Base-by-base conservation (phyloP, 345 rosid genomes). In the Lumnitzera racemosa region DNA sequence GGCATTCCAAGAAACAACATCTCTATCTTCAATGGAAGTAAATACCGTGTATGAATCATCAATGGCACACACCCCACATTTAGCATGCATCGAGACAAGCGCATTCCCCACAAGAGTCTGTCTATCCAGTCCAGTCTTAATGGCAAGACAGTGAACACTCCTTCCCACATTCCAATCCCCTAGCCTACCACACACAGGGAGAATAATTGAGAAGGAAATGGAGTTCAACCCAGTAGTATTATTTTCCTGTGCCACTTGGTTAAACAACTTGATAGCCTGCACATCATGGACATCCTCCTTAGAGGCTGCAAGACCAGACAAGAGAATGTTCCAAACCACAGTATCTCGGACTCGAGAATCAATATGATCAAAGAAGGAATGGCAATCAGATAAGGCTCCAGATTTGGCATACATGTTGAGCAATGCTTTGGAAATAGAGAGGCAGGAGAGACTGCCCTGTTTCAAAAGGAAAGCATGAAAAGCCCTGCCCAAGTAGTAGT, bases 1-100 rank as follows among this genome's bases (percentile, higher is more conserved):
- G 46, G 96, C 94, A 76, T 90, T 88, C 96, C 96, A 88, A 2
- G 97, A 86, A 61, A 90, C 80, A 15, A 86, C 89, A 61, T 90
- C 97, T 72, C 82, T 88, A 55, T 81, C 76, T 66, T 27, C 36
- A 57, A 88, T 85, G 67, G 75, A 62, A 62, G 67, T 55, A 74
- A 88, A 90, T 53, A 76, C 85, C 58, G 81, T 59, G 53, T 62
- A 74, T 6, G 96, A 86, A 73, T 88, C 83, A 14, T 61, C 62
- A 6, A 24, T 47, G 13, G 83, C 80, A 59, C 67, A 50, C 54
- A 36, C 10, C 7, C 96, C 79, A 50, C 79, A 78, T 77, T 90
- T 90, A 15, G 96, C 84, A 66, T 88, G 88, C 89, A 90, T 74
- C 8, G 97, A 88, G 56, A 84, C 72, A 55, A 90, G 62, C 55